Conservation (phyloP, 2,329 filamentous ascomycete genomes). For the Madurella mycetomatis region DNA sequence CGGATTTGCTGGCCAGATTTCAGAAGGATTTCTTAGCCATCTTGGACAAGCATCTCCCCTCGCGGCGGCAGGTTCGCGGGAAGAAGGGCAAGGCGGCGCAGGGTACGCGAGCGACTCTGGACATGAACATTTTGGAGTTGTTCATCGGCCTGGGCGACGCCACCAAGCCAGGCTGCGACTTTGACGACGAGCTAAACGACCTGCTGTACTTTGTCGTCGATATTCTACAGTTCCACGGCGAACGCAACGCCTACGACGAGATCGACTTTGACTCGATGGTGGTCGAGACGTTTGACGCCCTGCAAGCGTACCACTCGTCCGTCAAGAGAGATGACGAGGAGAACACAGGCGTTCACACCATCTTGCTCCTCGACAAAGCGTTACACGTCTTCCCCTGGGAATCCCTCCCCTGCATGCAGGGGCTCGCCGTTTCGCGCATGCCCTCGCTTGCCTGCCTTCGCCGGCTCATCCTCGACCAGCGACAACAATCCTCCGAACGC, state of each 20-base stretch:
- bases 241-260: constrained; percentile 94
- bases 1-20: constrained; percentile 67
- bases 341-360: constrained; percentile 60
- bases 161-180: constrained; percentile 60
- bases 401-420: constrained; percentile 79
- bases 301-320: constrained; percentile 69
- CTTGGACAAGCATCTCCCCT: constrained; percentile 80
- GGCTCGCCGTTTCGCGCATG: constrained; percentile 75
- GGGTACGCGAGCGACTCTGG: constrained; percentile 42
- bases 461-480: constrained; percentile 62
- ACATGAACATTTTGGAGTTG: constrained; percentile 69
- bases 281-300: constrained; percentile 78
- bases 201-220: constrained; percentile 95
- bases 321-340: constrained; percentile 36
- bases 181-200: constrained; percentile 88
- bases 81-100: constrained; percentile 45
- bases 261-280: constrained; percentile 93
- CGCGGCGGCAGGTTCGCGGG: constrained; percentile 59
- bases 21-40: constrained; percentile 72
- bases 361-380: constrained; percentile 86
- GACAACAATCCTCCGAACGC: neutral
- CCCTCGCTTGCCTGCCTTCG: constrained; percentile 81
- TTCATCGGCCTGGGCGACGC: constrained; percentile 82
- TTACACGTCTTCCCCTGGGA: constrained; percentile 95
- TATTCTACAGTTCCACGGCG: constrained; percentile 92